phyloP scores from a whole-genome alignment of 805 yeast genomes.

The Candida chauliodis region DNA sequence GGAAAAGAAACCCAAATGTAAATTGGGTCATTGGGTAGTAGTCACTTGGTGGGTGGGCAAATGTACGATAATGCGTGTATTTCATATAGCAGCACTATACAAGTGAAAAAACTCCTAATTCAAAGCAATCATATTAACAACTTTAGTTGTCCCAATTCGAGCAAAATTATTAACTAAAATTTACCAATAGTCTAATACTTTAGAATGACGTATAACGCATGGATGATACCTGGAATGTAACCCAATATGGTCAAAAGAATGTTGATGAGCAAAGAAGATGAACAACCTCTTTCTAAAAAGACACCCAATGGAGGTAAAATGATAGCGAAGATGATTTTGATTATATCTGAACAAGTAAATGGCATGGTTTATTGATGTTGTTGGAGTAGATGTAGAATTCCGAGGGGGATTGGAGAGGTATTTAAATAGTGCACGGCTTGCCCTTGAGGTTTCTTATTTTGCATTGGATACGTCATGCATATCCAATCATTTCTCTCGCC shows the following conservation, averaged over 20 bases:
- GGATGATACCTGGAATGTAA: slow-evolving; percentile 71
- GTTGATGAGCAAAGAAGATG: slow-evolving; percentile 45
- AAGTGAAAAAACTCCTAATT: too few relatives aligned
- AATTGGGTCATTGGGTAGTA: too few relatives aligned
- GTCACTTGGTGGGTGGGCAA: too few relatives aligned
- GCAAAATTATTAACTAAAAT: too few relatives aligned
- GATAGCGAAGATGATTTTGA: slow-evolving; percentile 50
- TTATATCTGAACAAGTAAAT: slow-evolving; percentile 49
- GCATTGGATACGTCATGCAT: too few relatives aligned
- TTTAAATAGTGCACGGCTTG: not conserved
- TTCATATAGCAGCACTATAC: too few relatives aligned
- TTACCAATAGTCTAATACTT: slow-evolving; percentile 18
- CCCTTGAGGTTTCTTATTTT: too few relatives aligned
- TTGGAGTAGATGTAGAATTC: not conserved
- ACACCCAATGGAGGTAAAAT: slow-evolving; percentile 63
- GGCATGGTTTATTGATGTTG: slow-evolving; percentile 33
- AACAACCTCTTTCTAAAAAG: slow-evolving; percentile 56
- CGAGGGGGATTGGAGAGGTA: not conserved
- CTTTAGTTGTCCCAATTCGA: too few relatives aligned
- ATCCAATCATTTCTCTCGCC: too few relatives aligned
- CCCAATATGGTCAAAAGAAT: slow-evolving; percentile 67
- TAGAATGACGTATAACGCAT: slow-evolving; percentile 56
- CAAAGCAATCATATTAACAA: too few relatives aligned
- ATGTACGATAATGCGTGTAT: too few relatives aligned
- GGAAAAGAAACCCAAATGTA: too few relatives aligned